Conservation (phyloP, 2,329 filamentous ascomycete genomes). For the Xylariaceae sp. region DNA sequence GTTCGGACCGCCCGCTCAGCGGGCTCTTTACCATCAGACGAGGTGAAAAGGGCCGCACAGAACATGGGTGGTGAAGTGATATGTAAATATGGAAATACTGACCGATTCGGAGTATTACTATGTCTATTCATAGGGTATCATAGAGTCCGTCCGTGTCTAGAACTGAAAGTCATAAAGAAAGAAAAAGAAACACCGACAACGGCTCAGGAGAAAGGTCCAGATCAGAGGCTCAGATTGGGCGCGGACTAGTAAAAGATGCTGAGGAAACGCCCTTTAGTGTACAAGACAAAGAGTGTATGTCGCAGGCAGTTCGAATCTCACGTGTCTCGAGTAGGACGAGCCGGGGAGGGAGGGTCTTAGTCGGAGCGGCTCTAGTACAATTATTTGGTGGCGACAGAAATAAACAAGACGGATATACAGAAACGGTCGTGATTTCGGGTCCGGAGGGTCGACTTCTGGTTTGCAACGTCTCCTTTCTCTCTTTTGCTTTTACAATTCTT, state of each 20-base stretch:
- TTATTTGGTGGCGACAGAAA: constrained; percentile 7
- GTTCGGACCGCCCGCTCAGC: too few relatives aligned
- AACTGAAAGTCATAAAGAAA: constrained; percentile 23
- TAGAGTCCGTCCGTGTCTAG: constrained; percentile 29
- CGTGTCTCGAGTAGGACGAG: constrained; percentile 15
- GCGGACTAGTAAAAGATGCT: constrained; percentile 6
- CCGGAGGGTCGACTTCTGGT: constrained; percentile 4
- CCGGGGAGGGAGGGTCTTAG: constrained; percentile 9
- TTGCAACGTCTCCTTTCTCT: constrained; percentile 5
- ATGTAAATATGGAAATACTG: too few relatives aligned
- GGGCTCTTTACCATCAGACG: too few relatives aligned
- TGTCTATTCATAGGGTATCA: constrained; percentile 35
- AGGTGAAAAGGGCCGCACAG: too few relatives aligned
- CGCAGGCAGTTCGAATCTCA: constrained; percentile 16
- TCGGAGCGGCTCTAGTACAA: constrained; percentile 16
- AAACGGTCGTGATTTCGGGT: constrained; percentile 8
- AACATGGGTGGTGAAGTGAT: too few relatives aligned
- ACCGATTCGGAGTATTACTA: constrained; percentile 28
- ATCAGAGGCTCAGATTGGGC: constrained; percentile 7
- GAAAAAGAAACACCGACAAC: constrained; percentile 18
- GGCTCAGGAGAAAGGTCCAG: constrained; percentile 21
- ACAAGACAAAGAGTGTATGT: constrained; percentile 15
- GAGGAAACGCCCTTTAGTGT: too few relatives aligned
- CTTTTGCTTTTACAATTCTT: constrained; percentile 10
- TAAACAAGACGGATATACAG: constrained; percentile 10